Base-by-base conservation (phyloP, 176 grass and related monocot species). In the Cenchrus americanus region DNA sequence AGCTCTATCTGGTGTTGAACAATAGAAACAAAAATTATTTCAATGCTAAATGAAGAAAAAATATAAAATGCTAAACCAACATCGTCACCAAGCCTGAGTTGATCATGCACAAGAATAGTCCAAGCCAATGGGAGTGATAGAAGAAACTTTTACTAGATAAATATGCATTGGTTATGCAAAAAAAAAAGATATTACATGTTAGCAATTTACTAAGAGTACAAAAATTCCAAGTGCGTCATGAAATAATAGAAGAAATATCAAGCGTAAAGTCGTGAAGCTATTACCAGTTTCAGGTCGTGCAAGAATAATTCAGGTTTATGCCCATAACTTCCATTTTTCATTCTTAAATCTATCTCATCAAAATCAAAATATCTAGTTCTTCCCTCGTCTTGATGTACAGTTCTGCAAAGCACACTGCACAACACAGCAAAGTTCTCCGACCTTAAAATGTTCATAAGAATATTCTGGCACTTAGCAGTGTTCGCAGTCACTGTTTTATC, bases 301-400 rank as follows among this genome's bases (percentile, higher is more conserved):
- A 87, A 71, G 86, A 93, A 94, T 82, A 89, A 83, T 80, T 66
- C 65, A 55, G 92, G 95, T 46, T 80, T 72, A 50, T 50, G 66
- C 73, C 88, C 95, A 86, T 97, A 97, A 61, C 86, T 87, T 79
- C 95, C 95, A 94, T 84, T 93, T 81, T 88, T 97, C 86, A 97
- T 86, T 62, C 94, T 97, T 83, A 83, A 86, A 62, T 93, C 89
- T 51, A 97, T 91, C 64, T 91, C 21, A 26, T 84, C 77, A 75
- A 94, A 97, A 88, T 94, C 75, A 78, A 97, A 89, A 79, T 89
- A 94, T 62, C 75, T 81, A 76, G 70, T 88, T 66, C 76, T 83
- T 72, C 70, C 62, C 55, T 78, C 81, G 49, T 88, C 84, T 79
- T 88, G 86, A 84, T 91, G 83, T 37, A 89, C 88, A 83, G 49